These are phyloP conservation scores for Ophiostoma himal-ulmi DNA, from an alignment of 2,329 filamentous ascomycete genomes.

Conservation along the genomic window DNA sequence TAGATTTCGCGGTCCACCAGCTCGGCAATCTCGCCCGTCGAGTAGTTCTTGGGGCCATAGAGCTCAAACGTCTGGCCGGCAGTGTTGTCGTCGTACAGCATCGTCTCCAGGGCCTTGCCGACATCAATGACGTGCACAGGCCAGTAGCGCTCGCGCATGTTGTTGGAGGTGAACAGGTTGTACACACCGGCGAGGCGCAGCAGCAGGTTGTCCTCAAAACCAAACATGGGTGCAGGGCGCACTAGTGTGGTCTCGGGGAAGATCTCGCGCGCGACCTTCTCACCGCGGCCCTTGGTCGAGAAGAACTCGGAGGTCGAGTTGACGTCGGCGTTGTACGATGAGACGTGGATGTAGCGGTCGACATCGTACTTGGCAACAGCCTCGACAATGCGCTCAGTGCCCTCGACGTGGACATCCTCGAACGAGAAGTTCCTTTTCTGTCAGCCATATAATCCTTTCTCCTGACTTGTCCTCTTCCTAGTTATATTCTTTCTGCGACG, in stretches of 20 bases:
- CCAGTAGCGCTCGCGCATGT: conserved; percentile 85
- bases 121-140: conserved; percentile 95
- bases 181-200: conserved; percentile 73
- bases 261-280: conserved; percentile 76
- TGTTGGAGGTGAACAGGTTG: conserved; percentile 84
- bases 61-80: conserved; percentile 89
- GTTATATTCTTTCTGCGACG: background rate
- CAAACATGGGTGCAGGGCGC: conserved; percentile 86
- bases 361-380: conserved; percentile 97
- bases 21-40: conserved; percentile 75
- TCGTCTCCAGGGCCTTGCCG: conserved; percentile 77
- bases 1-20: conserved; percentile 88
- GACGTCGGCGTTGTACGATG: conserved; percentile 81
- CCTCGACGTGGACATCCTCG: conserved; percentile 88
- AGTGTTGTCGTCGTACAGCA: conserved; percentile 86
- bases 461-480: background rate
- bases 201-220: conserved; percentile 88
- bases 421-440: conserved; percentile 78
- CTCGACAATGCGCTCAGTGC: conserved; percentile 84
- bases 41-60: conserved; percentile 89
- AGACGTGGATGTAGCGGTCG: conserved; percentile 94
- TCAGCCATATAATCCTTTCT: background rate
- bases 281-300: conserved; percentile 78
- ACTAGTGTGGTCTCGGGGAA: conserved; percentile 98
- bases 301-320: conserved; percentile 85